Evolutionary conservation across 352 stramenopile genomes (phyloP), one percentile per base, ranked within the genome.

Genomic region (Globisporangium radiosum): DNA sequence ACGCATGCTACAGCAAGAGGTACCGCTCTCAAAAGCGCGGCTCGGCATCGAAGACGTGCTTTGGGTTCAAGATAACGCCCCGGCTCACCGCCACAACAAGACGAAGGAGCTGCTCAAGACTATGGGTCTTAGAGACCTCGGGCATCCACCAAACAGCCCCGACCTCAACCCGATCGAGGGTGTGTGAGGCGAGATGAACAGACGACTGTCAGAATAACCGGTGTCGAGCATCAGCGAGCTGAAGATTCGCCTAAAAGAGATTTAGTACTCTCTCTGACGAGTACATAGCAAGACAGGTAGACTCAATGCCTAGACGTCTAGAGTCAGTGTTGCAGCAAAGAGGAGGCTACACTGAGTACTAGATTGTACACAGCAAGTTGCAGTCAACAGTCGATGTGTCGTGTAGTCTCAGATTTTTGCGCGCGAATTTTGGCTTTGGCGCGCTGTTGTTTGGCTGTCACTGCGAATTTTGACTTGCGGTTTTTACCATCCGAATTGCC

Each of bases 51-150:
- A 44, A 37, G 17, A 56, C 37, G 37, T 33, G 13, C 8, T 47
- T 19, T 56, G 37, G 51, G 37, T 56, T 6, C 51, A 56, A 47
- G 51, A 56, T 7, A 56, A 56, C 38, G 37, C 51, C 2, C 51
- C 51, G 6, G 51, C 37, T 9, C 51, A 56, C 51, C 11, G 14
- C 15, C 51, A 47, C 51, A 56, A 56, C 15, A 36, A 37, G 11
- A 47, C 37, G 8, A 56, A 36, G 14, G 51, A 56, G 13, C 13
- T 47, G 37, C 11, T 45, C 8, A 33, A 36, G 51, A 33, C 15
- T 6, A n/a, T 56, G 37, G 51, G 51, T 25, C 14, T 56, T 0
- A 36, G 17, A 0, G 51, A 56, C 14, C 3, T 56, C 3, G 38
- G 37, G 15, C 51, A 56, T 36, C 51, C 51, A n/a, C 51, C 51